phyloP scores from a whole-genome alignment of 495 filamentous ascomycete genomes.

The Cryomyces antarcticus region DNA sequence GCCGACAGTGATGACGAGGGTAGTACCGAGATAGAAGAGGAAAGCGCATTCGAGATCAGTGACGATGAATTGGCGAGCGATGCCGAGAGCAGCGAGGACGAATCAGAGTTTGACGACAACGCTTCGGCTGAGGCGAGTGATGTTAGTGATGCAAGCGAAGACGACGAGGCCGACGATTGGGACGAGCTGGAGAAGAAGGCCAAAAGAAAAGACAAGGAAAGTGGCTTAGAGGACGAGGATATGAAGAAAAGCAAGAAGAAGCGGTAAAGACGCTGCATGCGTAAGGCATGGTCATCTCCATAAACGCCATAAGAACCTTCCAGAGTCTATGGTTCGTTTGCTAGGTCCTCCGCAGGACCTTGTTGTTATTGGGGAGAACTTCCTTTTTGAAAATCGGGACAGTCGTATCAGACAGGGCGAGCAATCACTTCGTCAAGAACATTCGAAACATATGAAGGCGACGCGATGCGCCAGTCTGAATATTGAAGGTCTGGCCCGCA shows the following conservation, averaged over 20 bases:
- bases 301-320: no score
- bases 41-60: constrained; percentile 74
- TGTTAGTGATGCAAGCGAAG: constrained; percentile 30
- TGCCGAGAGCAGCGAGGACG: constrained; percentile 68
- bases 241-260: constrained; percentile 32
- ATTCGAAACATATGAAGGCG: no score
- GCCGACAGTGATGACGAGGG: constrained; percentile 78
- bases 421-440: no score
- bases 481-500: no score
- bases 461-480: no score
- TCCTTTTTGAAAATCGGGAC: no score
- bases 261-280: constrained; percentile 13
- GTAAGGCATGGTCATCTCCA: no score
- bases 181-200: constrained; percentile 83
- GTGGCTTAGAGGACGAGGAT: constrained; percentile 50
- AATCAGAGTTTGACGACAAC: constrained; percentile 82
- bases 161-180: constrained; percentile 78
- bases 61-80: constrained; percentile 64
- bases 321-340: no score
- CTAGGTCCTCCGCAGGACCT: no score
- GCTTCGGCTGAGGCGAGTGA: constrained; percentile 53
- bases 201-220: constrained; percentile 67
- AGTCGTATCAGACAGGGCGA: no score
- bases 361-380: no score
- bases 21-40: constrained; percentile 60